Evolutionary conservation across 257 asterid species (phyloP).

Genomic region (Euphrasia confusa): DNA sequence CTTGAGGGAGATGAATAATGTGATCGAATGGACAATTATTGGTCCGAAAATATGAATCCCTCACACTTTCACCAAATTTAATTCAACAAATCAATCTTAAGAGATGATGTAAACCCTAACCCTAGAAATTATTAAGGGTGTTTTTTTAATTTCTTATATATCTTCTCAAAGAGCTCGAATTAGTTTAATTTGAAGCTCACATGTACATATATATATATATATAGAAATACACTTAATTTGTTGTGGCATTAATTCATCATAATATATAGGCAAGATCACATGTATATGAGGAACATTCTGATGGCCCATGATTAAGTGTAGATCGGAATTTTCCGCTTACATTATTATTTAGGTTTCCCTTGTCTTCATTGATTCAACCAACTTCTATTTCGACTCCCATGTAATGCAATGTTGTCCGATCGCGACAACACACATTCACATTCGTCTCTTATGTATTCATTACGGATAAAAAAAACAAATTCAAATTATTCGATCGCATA

Average conservation of each 20-base stretch:
- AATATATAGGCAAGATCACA: not conserved
- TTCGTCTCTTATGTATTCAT: not conserved
- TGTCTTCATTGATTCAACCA: not conserved
- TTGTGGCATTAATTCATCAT: not conserved
- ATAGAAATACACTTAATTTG: no score
- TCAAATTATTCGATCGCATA: no score
- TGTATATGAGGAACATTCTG: not conserved
- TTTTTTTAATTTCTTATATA: no score
- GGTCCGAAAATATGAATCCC: slow-evolving; percentile 12
- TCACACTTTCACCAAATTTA: slow-evolving; percentile 25
- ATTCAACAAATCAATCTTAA: not conserved
- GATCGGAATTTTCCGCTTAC: not conserved
- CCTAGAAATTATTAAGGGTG: slow-evolving; percentile 1
- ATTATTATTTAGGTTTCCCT: not conserved
- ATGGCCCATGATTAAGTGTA: not conserved
- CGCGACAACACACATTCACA: not conserved
- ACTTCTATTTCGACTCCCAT: not conserved
- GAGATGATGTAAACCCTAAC: slow-evolving; percentile 14
- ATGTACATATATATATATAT: no score
- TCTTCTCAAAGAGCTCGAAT: no score
- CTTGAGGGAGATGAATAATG: slow-evolving; percentile 30
- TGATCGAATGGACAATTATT: slow-evolving; percentile 28
- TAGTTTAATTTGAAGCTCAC: not conserved
- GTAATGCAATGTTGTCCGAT: not conserved
- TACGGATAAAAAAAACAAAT: no score